phyloP scores from a whole-genome alignment of 2,329 filamentous ascomycete genomes.

The Metarhizium brunneum region DNA sequence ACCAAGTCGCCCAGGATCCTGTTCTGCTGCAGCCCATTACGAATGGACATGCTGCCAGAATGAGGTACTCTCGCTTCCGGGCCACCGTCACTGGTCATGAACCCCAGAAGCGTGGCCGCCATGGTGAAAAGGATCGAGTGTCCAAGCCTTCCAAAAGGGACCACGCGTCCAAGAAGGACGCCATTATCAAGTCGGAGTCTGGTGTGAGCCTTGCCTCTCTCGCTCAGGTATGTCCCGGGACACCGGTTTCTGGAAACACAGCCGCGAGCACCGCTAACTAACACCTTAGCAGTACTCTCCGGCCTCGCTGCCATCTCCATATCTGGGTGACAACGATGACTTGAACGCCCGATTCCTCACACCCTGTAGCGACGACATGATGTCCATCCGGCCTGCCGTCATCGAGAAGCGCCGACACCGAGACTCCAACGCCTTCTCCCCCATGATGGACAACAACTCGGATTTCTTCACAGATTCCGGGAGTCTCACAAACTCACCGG shows the following conservation, averaged over 20 bases:
- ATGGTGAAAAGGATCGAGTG: conserved; percentile 32
- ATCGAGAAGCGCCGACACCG: conserved; percentile 15
- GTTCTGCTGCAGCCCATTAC: conserved; percentile 44
- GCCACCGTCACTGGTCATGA: conserved; percentile 36
- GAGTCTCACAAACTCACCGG: conserved; percentile 22
- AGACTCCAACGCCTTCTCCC: conserved; percentile 4
- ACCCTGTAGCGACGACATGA: conserved; percentile 44
- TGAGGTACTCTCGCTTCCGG: conserved; percentile 48
- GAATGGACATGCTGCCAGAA: conserved; percentile 52
- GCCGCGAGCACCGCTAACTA: conserved; percentile 12
- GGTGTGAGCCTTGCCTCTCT: conserved; percentile 18
- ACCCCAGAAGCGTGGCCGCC: conserved; percentile 37
- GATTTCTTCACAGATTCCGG: conserved; percentile 19
- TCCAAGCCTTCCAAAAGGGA: conserved; percentile 34
- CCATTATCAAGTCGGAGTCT: conserved; percentile 31
- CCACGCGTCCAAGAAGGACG: conserved; percentile 21
- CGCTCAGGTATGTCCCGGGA: conserved; percentile 16
- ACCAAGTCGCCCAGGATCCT: conserved; percentile 44
- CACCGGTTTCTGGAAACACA: conserved; percentile 29
- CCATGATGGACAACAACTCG: conserved; percentile 12
- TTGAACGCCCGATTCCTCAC: conserved; percentile 37
- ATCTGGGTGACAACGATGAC: conserved; percentile 26
- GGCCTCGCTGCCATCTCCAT: conserved; percentile 27
- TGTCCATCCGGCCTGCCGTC: conserved; percentile 18
- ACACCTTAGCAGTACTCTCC: conserved; percentile 27